Base-by-base conservation (phyloP, 139 green algal species). In the Zygnema circumcarinatum region DNA sequence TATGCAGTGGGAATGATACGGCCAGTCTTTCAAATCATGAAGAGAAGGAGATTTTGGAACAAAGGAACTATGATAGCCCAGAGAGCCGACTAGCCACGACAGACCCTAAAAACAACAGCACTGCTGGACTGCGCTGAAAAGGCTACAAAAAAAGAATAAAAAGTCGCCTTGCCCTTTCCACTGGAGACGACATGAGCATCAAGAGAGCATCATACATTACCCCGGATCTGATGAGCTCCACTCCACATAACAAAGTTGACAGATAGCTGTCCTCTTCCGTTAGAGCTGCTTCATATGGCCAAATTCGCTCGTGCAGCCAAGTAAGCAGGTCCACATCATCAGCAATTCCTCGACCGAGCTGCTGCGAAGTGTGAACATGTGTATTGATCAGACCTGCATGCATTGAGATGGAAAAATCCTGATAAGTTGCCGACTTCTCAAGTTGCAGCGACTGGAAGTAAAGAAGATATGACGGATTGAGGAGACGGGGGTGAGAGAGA, bases 321-420 rank as follows among this genome's bases (percentile, higher is more conserved):
- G 74, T 82, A 22, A 82, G 31, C 33, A 82, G 74, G 32, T 42
- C 32, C 33, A 82, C 32, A 39, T 82, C 74, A 39, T 82, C 74
- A 11, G 74, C 74, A 32, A 82, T 42, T 25, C 74, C 74, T 32
- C 74, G n/a, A 2, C 31, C 31, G 2, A 82, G 74, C 32, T 52
- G 31, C 74, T 56, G 31, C 21, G 74, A 42, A 42, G 74, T 52
- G 74, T 82, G 74, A 2, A 42, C 74, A n/a, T 82, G 74, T 32
- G 74, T 52, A n/a, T 82, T 82, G n/a, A 82, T 39, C 74, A 82
- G 33, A 52, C 74, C 74, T 78, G 69, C 69, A 52, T 25, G 16
- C 16, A 78, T 16, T n/a, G 69, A 52, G 11, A 78, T 20, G 36
- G 3, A 41, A 7, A 41, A 16, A 78, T 52, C 3, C 35, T 78